Evolutionary conservation across 371 early-diverging fungal species (phyloP), one percentile per base, ranked within the genome.

Genomic region (Saksenaea oblongispora): DNA sequence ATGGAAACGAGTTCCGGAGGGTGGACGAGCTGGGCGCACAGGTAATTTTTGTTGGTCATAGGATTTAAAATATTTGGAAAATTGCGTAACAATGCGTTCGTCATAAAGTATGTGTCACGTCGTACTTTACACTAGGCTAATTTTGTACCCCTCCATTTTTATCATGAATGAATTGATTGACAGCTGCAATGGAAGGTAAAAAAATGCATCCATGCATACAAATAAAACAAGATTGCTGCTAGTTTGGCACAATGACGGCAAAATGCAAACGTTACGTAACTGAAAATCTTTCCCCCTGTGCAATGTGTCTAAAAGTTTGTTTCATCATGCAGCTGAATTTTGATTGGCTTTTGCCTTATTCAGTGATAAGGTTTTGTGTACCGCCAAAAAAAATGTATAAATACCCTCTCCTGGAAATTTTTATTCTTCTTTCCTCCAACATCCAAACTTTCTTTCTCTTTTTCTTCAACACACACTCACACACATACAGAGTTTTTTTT

Each of bases 31-130:
- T n/a, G 4, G 9, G 22, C 51, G 51, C 51, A 47, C 51, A 22
- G 51, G 51, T 22, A 47, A 47, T 47, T 47, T 47, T 11, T 22
- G 51, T 47, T 47, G 51, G 51, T 47, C 51, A 47, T 47, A 17
- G 51, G 51, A 47, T 47, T 47, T 47, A 10, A 18, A 47, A 22
- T 44, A n/a, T 47, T 47, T 47, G 9, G 51, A 22, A 22, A 1
- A 47, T 47, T 47, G 51, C 51, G 51, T 47, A 47, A 47, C 51
- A 47, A 47, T 47, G 51, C 51, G 22, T 47, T 47, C 51, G 51
- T 47, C 51, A 47, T 47, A 47, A 47, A 47, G 0, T 47, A 26
- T 47, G 51, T 47, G 51, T 47, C 8, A 47, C 51, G 51, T 17
- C 5, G 4, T 3, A 47, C 22, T 18, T 9, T 17, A 11, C 31